A percentile compares a stretch with the other conserved stretches of the same genome.
These are phyloP conservation scores for Cytospora piceicola DNA, from an alignment of 2,329 filamentous ascomycete genomes.

Conservation along the genomic window DNA sequence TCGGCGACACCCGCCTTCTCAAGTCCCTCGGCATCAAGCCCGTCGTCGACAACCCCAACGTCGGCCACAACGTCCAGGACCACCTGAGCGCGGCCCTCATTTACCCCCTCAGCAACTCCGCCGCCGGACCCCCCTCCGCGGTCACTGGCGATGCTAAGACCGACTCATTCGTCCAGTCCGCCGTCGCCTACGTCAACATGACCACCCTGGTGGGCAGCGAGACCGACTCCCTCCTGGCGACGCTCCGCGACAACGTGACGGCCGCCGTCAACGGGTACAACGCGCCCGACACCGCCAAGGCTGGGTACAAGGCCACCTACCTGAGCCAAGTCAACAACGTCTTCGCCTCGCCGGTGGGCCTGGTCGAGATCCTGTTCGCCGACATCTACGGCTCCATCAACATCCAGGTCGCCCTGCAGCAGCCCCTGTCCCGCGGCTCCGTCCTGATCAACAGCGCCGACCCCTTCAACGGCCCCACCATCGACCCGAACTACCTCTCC, in stretches of 20 bases:
- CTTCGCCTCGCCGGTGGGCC: conserved; percentile 30
- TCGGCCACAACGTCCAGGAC: conserved; percentile 26
- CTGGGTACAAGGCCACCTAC: conserved; percentile 36
- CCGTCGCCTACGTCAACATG: conserved; percentile 24
- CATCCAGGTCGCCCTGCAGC: conserved; percentile 33
- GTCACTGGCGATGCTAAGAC: conserved; percentile 13
- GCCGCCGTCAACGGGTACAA: conserved; percentile 11
- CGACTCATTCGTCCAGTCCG: conserved; percentile 22
- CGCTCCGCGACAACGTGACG: conserved; percentile 5
- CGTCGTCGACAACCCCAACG: conserved; percentile 19
- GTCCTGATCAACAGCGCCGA: conserved; percentile 55
- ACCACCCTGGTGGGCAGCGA: conserved; percentile 7
- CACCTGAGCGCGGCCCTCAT: conserved; percentile 17
- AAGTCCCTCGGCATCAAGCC: conserved; percentile 13
- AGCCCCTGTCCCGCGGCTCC: conserved; percentile 56
- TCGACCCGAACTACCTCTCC: conserved; percentile 51
- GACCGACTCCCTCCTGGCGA: neutral
- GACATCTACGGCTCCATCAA: conserved; percentile 30
- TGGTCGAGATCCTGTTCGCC: conserved; percentile 37
- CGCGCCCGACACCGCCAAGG: conserved; percentile 32
- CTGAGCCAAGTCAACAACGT: conserved; percentile 35
- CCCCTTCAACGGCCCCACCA: conserved; percentile 44
- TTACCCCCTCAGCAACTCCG: neutral
- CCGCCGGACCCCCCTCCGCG: conserved; percentile 5
- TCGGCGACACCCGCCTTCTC: conserved; percentile 17